Evolutionary conservation across 768 basidiomycete genomes (phyloP), one percentile per base, ranked within the genome.

Genomic region (Lactarius quietus): DNA sequence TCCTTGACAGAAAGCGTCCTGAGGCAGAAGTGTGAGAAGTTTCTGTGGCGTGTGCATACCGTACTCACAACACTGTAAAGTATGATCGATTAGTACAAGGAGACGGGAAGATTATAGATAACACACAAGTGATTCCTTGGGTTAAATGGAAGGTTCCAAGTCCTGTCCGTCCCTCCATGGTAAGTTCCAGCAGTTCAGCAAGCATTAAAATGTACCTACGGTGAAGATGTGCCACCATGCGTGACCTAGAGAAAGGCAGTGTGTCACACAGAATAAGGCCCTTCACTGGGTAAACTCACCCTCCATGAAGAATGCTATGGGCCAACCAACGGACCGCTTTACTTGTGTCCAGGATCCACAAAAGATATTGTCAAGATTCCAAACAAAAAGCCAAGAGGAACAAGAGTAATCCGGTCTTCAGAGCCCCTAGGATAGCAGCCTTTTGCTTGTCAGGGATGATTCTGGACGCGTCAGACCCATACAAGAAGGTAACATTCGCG

Each of bases 311-410:
- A 90, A 89, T 7, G 87, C 87, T 15, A 72, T 64, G 9, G 88
- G 88, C 86, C 86, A 89, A 0, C 87, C 86, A 10, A 88, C 53
- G 9, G 68, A 59, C 3, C 79, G 72, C 71, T 88, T 89, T 82
- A 83, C 84, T 10, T 70, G 64, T 10, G 86, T 88, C 55, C 89
- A 70, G 18, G 74, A 73, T 59, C 78, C 77, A 72, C 91, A 93
- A 69, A 87, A 91, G 10, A 88, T 79, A 69, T 92, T 92, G 73
- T 93, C 91, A 67, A 92, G 68, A 71, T 92, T 93, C 90, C 90
- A 92, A 28, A 91, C 76, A 15, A 84, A 73, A 72, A 92, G 92
- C 0, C 88, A 84, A 70, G 0, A 80, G 77, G 71, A 92, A 92
- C 10, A 82, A 75, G 1, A 70, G 74, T 8, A 83, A 79, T 28